These are phyloP conservation scores for Rhizoctonia solani DNA, from an alignment of 1,284 basidiomycete species.

Conservation along the genomic window DNA sequence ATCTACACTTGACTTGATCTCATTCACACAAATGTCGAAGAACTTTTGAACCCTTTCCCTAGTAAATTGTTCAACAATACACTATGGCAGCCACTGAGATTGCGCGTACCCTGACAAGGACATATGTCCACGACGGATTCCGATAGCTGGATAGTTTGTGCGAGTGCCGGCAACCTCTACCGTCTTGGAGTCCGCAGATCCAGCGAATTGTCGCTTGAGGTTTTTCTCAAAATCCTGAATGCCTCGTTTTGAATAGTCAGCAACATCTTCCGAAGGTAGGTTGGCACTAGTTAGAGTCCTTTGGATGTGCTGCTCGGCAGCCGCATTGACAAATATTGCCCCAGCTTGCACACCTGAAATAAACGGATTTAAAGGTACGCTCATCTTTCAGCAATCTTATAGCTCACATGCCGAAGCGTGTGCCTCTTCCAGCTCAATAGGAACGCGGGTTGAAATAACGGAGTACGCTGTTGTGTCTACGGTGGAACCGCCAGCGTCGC, in stretches of 20 bases:
- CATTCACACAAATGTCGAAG: constrained; percentile 9
- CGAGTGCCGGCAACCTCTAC: background rate
- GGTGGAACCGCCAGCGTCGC: constrained; percentile 41
- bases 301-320: background rate
- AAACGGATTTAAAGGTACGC: background rate
- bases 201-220: constrained; percentile 7
- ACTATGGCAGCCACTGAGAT: too few relatives aligned
- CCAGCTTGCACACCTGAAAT: constrained; percentile 33
- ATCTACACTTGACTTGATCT: constrained; percentile 3
- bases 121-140: constrained; percentile 8
- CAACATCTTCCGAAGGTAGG: background rate
- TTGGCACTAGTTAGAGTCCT: background rate
- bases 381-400: background rate
- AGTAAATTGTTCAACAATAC: background rate
- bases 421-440: constrained; percentile 34
- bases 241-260: constrained; percentile 3
- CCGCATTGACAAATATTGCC: constrained; percentile 20
- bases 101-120: too few relatives aligned
- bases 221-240: constrained; percentile 23
- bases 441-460: constrained; percentile 9
- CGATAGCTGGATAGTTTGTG: background rate
- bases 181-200: background rate
- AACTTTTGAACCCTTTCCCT: background rate
- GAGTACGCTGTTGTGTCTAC: constrained; percentile 38
- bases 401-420: constrained; percentile 30